Evolutionary conservation across 2,329 filamentous ascomycete genomes (phyloP), one percentile per base, ranked within the genome.

Genomic region (Lomentospora prolificans): DNA sequence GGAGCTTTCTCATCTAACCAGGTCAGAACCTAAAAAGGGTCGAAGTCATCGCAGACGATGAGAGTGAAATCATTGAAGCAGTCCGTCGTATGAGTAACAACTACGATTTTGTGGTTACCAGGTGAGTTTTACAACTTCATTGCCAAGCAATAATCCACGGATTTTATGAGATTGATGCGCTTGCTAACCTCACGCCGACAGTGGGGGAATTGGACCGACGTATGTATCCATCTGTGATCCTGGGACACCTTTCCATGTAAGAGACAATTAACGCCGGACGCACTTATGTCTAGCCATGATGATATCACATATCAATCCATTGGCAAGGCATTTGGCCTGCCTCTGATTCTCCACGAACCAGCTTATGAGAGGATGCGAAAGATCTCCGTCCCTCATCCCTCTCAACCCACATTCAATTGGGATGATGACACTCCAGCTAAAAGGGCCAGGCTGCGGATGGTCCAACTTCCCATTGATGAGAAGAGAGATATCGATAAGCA

Each of bases 301-400:
- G 94, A 99, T 67, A 97, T 97, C 63, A 97, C 94, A 25, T 99
- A 99, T 73, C 79, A 88, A 66, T 92, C 90, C 39, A 95, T 99
- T 67, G 91, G 89, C 60, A 90, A 90, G 67, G 94, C 91, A 6
- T 97, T 96, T 68, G 73, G 76, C 46, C 76, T 96, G 6, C 81
- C 85, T 12, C 75, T 97, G 17, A 80, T 85, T 61, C 78, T 95
- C 27, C 89, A 97, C 74, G 73, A 89, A 46, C 81, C 82, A 57
- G 85, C 91, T 0, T 87, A 86, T 63, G 79, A 82, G 60, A 84
- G 86, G 65, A 97, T 97, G 94, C 91, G 88, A 72, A 77, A 73
- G 59, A 77, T 96, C 7, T 89, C 86, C 28, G 87, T 84, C 66
- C 84, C 85, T 10, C 85, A 87, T 64, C 84, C 85, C 51, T 80